These are phyloP conservation scores for Lichenothelia convexa DNA, from an alignment of 495 filamentous ascomycete species.

Conservation along the genomic window DNA sequence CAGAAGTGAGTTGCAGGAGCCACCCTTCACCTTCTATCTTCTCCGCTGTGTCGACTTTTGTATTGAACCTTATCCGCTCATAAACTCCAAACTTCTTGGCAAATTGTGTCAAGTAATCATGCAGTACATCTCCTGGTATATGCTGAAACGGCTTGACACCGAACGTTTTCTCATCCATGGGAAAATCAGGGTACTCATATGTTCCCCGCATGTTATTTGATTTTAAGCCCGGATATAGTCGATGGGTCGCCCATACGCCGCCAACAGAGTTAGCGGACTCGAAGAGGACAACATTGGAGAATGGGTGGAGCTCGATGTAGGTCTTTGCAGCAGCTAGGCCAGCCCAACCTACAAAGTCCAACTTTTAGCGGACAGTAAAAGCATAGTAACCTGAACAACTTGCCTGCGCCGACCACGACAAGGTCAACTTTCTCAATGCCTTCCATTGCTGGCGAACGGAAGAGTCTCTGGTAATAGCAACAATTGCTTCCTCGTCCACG, in stretches of 20 bases:
- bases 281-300: conserved; percentile 29
- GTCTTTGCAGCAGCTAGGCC: conserved; percentile 45
- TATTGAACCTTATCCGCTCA: conserved; percentile 32
- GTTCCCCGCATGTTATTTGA: conserved; percentile 16
- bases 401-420: conserved; percentile 15
- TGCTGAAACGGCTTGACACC: conserved; percentile 43
- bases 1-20: conserved; percentile 18
- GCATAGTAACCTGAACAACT: conserved; percentile 8
- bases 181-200: conserved; percentile 11
- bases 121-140: conserved; percentile 46
- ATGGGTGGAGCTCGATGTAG: conserved; percentile 36
- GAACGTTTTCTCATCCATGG: conserved; percentile 28
- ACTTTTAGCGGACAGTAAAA: conserved; percentile 4
- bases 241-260: conserved; percentile 40
- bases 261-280: conserved; percentile 41
- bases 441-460: no score
- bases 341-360: conserved; percentile 27
- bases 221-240: conserved; percentile 15
- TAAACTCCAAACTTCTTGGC: conserved; percentile 38
- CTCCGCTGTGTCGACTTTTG: conserved; percentile 33
- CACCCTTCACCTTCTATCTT: conserved; percentile 26
- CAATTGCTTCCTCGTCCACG: no score
- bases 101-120: conserved; percentile 48
- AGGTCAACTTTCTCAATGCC: conserved; percentile 10
- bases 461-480: no score